Conservation (phyloP, 2,329 filamentous ascomycete species). For the Cladosporium austrohemisphaericum region DNA sequence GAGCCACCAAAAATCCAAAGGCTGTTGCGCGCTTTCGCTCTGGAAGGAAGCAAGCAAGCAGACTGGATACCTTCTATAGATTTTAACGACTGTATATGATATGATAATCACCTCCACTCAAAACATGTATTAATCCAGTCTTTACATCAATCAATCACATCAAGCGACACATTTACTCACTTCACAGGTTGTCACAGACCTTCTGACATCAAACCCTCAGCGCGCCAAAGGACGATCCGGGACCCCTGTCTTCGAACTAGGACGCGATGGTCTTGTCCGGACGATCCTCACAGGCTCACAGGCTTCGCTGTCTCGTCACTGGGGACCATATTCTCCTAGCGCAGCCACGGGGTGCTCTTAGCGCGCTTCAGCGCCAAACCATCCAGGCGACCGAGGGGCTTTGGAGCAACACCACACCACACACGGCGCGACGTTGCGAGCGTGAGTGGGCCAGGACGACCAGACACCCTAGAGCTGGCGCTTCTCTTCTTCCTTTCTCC, state of each 20-base stretch:
- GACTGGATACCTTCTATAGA: neutral
- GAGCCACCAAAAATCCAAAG: neutral
- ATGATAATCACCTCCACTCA: too few relatives aligned
- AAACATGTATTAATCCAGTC: too few relatives aligned
- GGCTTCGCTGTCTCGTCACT: slow-evolving; percentile 9
- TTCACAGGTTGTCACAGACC: neutral
- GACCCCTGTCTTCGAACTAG: neutral
- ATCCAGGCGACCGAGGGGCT: slow-evolving; percentile 1
- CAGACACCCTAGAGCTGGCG: too few relatives aligned
- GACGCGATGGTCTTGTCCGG: neutral
- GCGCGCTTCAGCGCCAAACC: slow-evolving; percentile 4
- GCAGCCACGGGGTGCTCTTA: slow-evolving; percentile 9
- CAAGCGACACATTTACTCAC: neutral
- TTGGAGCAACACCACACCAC: neutral
- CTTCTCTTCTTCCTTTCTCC: neutral
- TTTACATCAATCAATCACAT: neutral
- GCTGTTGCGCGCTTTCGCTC: neutral
- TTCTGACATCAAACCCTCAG: too few relatives aligned
- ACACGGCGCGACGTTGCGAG: neutral
- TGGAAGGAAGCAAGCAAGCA: neutral
- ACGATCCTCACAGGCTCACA: slow-evolving; percentile 3
- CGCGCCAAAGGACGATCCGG: neutral
- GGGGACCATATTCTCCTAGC: slow-evolving; percentile 7
- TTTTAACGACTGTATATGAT: neutral
- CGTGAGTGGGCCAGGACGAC: too few relatives aligned